phyloP scores from a whole-genome alignment of 495 filamentous ascomycete genomes.

The Darksidea phi region DNA sequence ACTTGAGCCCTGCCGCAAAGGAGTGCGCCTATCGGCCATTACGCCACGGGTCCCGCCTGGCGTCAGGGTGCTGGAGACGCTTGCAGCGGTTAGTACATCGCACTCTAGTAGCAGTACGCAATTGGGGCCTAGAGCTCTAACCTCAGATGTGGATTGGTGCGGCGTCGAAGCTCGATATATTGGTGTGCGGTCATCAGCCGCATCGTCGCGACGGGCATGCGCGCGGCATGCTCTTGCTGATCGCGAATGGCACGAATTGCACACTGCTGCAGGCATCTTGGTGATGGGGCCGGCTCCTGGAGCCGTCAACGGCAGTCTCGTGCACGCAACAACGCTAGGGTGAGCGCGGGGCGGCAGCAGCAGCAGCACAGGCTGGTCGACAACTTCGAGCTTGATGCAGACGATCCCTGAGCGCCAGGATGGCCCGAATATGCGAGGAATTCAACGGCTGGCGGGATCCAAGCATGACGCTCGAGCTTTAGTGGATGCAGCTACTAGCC shows the following conservation, averaged over 20 bases:
- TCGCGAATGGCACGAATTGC: neutral
- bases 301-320: neutral
- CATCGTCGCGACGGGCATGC: constrained; percentile 10
- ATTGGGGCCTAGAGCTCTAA: constrained; percentile 35
- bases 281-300: neutral
- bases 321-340: constrained; percentile 8
- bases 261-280: neutral
- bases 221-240: neutral
- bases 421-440: constrained; percentile 29
- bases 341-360: constrained; percentile 4
- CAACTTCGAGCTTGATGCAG: constrained; percentile 11
- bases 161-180: constrained; percentile 25
- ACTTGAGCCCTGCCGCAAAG: constrained; percentile 26
- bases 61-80: constrained; percentile 25
- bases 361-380: constrained; percentile 15
- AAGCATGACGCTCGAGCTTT: constrained; percentile 25
- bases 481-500: constrained; percentile 28
- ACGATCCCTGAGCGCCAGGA: constrained; percentile 32
- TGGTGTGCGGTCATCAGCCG: constrained; percentile 34
- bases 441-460: constrained; percentile 34
- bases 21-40: constrained; percentile 23
- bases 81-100: constrained; percentile 33
- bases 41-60: constrained; percentile 33
- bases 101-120: constrained; percentile 20
- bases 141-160: constrained; percentile 35